Percentiles rank a stretch among this genome's conserved stretches.
These are phyloP conservation scores for Vaccinium macrocarpon DNA, from an alignment of 148 eudicot genomes.

Conservation along the genomic window DNA sequence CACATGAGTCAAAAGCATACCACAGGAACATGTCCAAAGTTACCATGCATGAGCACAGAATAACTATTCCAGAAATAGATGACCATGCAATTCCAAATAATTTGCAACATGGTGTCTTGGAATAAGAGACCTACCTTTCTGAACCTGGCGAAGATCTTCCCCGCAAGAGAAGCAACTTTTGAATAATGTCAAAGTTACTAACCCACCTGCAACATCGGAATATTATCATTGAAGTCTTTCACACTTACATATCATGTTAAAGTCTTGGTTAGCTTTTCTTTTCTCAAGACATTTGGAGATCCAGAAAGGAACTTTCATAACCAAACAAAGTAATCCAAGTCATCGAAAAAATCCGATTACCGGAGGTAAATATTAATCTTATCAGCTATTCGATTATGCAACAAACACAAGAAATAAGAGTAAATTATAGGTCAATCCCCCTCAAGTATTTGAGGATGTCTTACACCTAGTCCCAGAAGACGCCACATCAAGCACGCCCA, in stretches of 20 bases:
- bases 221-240: conserved; percentile 9
- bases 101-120: not conserved
- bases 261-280: not conserved
- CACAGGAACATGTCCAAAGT: not conserved
- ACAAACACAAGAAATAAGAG: not conserved
- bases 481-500: conserved; percentile 3
- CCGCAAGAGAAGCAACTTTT: conserved; percentile 87
- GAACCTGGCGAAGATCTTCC: conserved; percentile 72
- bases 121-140: conserved; percentile 58
- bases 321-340: not conserved
- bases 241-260: not conserved
- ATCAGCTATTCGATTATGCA: not conserved
- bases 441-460: not conserved
- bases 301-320: not conserved
- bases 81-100: not conserved
- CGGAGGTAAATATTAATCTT: not conserved
- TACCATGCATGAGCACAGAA: not conserved
- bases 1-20: not conserved
- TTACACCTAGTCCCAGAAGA: not conserved
- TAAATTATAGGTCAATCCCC: not conserved
- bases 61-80: not conserved
- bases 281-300: not conserved
- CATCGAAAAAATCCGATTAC: not conserved
- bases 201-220: conserved; percentile 55
- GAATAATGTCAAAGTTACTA: conserved; percentile 42